Evolutionary conservation across 768 basidiomycete genomes (phyloP).

Genomic region (Chlorophyllum brunneum): DNA sequence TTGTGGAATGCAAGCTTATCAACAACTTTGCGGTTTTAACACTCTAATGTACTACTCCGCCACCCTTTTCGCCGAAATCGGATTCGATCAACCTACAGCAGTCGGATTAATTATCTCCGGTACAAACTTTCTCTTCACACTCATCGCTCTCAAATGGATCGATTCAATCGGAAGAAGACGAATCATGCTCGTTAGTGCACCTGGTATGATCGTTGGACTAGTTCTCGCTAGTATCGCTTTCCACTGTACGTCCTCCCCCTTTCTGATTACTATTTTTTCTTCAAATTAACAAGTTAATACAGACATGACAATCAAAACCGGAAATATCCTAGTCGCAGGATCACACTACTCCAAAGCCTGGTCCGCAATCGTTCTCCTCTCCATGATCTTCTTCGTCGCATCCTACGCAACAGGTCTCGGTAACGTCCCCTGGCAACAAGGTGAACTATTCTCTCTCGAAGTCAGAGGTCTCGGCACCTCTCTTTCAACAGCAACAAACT

Average conservation of each 20-base stretch:
- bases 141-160: constrained; percentile 71
- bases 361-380: constrained; percentile 66
- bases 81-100: constrained; percentile 79
- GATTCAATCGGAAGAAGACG: constrained; percentile 66
- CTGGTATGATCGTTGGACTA: constrained; percentile 69
- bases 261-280: not conserved
- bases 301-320: constrained; percentile 63
- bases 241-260: constrained; percentile 43
- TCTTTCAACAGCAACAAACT: constrained; percentile 73
- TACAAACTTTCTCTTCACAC: constrained; percentile 76
- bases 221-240: constrained; percentile 62
- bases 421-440: constrained; percentile 86
- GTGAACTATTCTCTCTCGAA: constrained; percentile 78
- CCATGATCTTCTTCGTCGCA: constrained; percentile 83
- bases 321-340: constrained; percentile 55
- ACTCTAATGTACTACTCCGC: constrained; percentile 76
- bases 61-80: constrained; percentile 75
- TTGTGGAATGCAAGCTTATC: constrained; percentile 79
- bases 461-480: constrained; percentile 78
- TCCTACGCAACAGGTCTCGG: constrained; percentile 79
- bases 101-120: constrained; percentile 77
- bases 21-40: constrained; percentile 84
- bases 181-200: constrained; percentile 68
- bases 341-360: constrained; percentile 54
- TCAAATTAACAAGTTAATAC: not conserved